Evolutionary conservation across 768 basidiomycete genomes (phyloP), one percentile per base, ranked within the genome.

Genomic region (Scleroderma bovista): DNA sequence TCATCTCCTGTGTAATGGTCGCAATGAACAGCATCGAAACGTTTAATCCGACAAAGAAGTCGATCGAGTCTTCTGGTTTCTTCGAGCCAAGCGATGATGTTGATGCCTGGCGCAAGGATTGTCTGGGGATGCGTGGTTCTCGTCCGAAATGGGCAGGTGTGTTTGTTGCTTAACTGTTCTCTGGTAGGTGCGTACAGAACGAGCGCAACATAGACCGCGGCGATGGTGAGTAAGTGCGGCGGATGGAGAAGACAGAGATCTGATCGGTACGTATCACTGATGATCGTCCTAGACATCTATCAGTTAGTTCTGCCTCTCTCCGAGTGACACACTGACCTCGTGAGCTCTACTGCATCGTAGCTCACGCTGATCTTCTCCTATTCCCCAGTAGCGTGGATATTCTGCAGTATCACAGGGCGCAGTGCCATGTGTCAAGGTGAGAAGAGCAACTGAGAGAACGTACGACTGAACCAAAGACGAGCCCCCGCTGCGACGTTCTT

Each of bases 201-300:
- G n/a, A n/a, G n/a, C n/a, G n/a, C n/a, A 51, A 97, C 80, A 70
- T 93, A 96, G 48, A 99, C 79, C 0, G 91, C 88, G 0, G 94
- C 85, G 60, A 97, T 80, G 20, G 95, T 93, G 56, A 98, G 89
- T 50, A 97, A 74, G 64, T 98, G 93, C n/a, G n/a, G n/a, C n/a
- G n/a, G n/a, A n/a, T 0, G 96, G 96, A 96, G 69, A n/a, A 99
- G 81, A 62, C 91, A 93, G 17, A 99, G 73, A 48, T 94, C 89
- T 6, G 91, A 93, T n/a, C n/a, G n/a, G n/a, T n/a, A n/a, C n/a
- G n/a, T n/a, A n/a, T n/a, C n/a, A n/a, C n/a, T n/a, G n/a, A 99
- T 81, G 63, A 97, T 83, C 64, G 93, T 93, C 90, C 93, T 96
- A 54, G 16, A 19, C 15, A 12, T 24, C 2, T n/a, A n/a, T 33